Conservation (phyloP, 495 filamentous ascomycete species). For the Extremus antarcticus region DNA sequence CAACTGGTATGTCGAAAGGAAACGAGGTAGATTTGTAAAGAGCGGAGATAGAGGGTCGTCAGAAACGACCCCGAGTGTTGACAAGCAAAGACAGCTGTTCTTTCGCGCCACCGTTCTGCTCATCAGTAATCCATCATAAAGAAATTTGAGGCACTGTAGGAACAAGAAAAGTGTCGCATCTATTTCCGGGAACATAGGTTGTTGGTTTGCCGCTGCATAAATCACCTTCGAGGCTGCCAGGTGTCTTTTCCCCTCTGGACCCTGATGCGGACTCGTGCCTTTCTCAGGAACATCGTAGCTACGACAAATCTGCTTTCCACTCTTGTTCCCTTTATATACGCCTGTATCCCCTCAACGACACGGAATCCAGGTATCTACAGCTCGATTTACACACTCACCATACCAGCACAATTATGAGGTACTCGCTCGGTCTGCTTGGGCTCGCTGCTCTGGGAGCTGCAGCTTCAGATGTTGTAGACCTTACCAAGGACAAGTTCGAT, state of each 20-base stretch:
- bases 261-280: not conserved
- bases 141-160: not conserved
- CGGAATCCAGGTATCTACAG: no score
- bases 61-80: no score
- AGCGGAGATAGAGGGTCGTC: no score
- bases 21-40: no score
- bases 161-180: not conserved
- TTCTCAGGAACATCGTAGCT: not conserved
- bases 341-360: not conserved
- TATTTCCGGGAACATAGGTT: not conserved
- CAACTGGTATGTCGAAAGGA: no score
- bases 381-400: no score
- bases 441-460: slow-evolving; percentile 53
- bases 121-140: not conserved
- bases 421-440: slow-evolving; percentile 30
- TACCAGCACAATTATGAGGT: slow-evolving; percentile 1
- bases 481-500: slow-evolving; percentile 29
- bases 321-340: not conserved
- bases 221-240: not conserved
- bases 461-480: slow-evolving; percentile 64
- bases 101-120: no score
- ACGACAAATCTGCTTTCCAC: not conserved
- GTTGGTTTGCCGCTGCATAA: not conserved
- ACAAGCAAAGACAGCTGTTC: not conserved
- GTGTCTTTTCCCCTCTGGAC: not conserved